Base-by-base conservation (phyloP, 2,329 filamentous ascomycete genomes). In the Claviceps sp. region DNA sequence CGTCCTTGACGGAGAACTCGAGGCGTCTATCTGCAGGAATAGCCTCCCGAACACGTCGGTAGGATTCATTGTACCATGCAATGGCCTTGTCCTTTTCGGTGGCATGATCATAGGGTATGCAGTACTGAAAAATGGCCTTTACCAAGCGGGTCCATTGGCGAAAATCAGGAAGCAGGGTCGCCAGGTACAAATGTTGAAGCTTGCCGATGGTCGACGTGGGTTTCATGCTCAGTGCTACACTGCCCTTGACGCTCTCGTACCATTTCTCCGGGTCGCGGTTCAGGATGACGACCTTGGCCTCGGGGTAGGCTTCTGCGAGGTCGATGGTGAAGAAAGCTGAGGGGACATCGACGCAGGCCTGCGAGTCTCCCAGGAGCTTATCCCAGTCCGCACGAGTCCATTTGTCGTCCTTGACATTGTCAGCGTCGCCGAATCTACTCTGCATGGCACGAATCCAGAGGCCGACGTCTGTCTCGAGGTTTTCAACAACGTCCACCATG, bases 291-390 rank as follows among this genome's bases (percentile, higher is more conserved):
- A 69, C 61, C 53, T 69, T 69, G 48, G 68, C 68, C 13, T 68
- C 65, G 5, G 64, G 64, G 47, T 64, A 64, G 17, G 56, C 43
- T 34, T 59, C 61, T 34, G 68, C 66, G 11, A 70, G 59, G 49
- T 70, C 66, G 50, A 60, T 52, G 47, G 63, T 64, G 57, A 70
- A 67, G 58, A 81, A 83, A 39, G 77, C 69, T 0, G 79, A 67
- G 1, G 83, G 80, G 16, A 79, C 62, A 46, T 77, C 77, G 52
- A 73, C 72, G 8, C 75, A 78, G 22, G 72, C 73, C n/a, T 78
- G 71, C 57, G 65, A 71, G 23, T 67, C 59, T 45, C 68, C 70
- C 47, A 75, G 67, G 6, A 76, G 60, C 52, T 64, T 62, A 60
- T 76, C 73, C 65, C 71, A 75, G 54, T 74, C 70, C 17, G 61